These are phyloP conservation scores for Zygoascus biomembranicola DNA, from an alignment of 805 yeast species.

Conservation along the genomic window DNA sequence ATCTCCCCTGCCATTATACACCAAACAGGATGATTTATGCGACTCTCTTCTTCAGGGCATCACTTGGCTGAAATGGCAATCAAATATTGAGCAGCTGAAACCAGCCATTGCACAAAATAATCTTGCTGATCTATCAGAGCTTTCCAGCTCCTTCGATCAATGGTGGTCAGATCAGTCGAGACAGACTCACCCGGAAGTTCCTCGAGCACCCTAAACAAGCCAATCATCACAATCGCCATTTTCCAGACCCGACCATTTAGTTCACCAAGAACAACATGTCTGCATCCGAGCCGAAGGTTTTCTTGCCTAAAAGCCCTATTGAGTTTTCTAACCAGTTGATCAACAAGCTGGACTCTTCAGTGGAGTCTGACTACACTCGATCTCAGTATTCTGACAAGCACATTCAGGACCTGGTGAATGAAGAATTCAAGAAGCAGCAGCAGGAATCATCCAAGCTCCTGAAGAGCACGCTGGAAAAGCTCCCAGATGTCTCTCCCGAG, in stretches of 20 bases:
- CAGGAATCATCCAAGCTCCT: conserved; percentile 24
- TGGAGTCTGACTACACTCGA: conserved; percentile 32
- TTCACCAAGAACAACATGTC: not conserved
- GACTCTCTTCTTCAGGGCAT: conserved; percentile 59
- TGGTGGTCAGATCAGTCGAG: not conserved
- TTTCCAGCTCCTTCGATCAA: not conserved
- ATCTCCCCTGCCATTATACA: not conserved
- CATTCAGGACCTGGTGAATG: conserved; percentile 29
- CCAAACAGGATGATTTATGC: conserved; percentile 57
- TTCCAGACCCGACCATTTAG: not conserved
- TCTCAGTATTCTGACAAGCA: conserved; percentile 25
- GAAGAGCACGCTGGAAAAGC: conserved; percentile 12
- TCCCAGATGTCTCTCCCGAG: conserved; percentile 1
- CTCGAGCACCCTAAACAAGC: not conserved
- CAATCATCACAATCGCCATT: not conserved
- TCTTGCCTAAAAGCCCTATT: conserved; percentile 27
- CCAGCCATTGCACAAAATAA: not conserved
- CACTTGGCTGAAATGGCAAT: conserved; percentile 40
- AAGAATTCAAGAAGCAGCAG: conserved; percentile 26
- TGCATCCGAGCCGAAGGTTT: conserved; percentile 17
- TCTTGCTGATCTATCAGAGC: not conserved
- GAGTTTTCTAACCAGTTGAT: conserved; percentile 26
- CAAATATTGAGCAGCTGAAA: conserved; percentile 16
- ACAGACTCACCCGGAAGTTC: not conserved
- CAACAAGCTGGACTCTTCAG: conserved; percentile 24